These are phyloP conservation scores for Parachlorella kessleri DNA, from an alignment of 139 green algal genomes.

Conservation along the genomic window DNA sequence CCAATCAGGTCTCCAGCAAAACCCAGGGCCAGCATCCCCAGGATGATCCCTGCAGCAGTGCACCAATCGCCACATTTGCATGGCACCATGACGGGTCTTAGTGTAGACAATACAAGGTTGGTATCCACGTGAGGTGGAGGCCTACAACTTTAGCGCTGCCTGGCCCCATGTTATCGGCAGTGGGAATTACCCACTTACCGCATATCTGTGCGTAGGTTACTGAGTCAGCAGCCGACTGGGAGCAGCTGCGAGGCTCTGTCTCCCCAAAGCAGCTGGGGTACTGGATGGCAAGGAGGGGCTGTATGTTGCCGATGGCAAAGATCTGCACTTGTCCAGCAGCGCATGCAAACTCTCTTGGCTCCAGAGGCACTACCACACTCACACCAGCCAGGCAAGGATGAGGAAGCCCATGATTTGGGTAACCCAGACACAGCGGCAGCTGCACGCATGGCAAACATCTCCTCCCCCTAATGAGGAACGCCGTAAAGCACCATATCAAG, in stretches of 20 bases:
- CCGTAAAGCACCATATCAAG: too few species aligned
- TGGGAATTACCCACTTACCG: not conserved
- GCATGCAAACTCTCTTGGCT: too few species aligned
- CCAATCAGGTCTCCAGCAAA: slow-evolving; percentile 64
- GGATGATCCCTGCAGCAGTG: too few species aligned
- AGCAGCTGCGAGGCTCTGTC: not conserved
- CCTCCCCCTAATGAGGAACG: too few species aligned
- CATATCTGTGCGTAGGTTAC: not conserved
- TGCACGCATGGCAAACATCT: too few species aligned
- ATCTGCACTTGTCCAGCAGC: too few species aligned
- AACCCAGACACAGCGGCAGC: too few species aligned
- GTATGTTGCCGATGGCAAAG: slow-evolving; percentile 4
- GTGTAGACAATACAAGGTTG: not conserved
- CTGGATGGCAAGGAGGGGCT: slow-evolving; percentile 7
- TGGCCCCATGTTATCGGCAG: not conserved
- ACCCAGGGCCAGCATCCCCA: slow-evolving; percentile 55
- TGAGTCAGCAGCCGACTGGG: not conserved
- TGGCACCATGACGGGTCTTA: not conserved
- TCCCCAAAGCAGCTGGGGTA: slow-evolving; percentile 18
- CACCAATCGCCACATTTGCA: slow-evolving; percentile 26
- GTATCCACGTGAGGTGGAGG: not conserved
- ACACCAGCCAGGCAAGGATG: too few species aligned
- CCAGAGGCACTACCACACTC: too few species aligned
- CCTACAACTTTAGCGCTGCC: not conserved
- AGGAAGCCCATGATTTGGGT: too few species aligned